Evolutionary conservation across 768 basidiomycete genomes (phyloP), one percentile per base, ranked within the genome.

Genomic region (Lyophyllum atratum): DNA sequence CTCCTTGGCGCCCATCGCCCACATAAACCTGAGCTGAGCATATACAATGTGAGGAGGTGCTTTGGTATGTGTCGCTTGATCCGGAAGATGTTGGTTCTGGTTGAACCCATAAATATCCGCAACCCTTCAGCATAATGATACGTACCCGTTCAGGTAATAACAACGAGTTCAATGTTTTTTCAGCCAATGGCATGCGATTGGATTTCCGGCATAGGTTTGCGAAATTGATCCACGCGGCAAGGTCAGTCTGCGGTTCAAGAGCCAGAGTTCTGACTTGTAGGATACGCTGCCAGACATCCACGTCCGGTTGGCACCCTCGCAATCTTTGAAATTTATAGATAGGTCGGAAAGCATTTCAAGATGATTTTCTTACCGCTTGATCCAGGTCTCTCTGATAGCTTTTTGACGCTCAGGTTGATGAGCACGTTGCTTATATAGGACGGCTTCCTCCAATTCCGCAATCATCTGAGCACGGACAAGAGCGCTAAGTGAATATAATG

Each of bases 401-500:
- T 80, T 80, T 64, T 95, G 95, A n/a, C 95, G 85, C 57, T 96
- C 93, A 1, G 93, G 89, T 68, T 97, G 93, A 70, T 98, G 95
- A 21, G 89, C 89, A 62, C 87, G 86, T 70, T 96, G 91, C 72
- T 98, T 98, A 76, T 95, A 98, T 40, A 86, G 77, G 57, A 99
- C 97, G 64, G 98, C 97, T 68, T 99, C 97, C 67, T 99, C 97
- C 7, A 99, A 80, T 68, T 99, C 97, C 1, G 96, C 94, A 12
- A 99, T 80, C 93, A 98, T 96, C 73, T 99, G 97, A 1, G 97
- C 95, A 9, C 97, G 90, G 54, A 99, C 95, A 80, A 98, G 90
- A 28, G 91, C 89, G 67, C 95, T 98, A 60, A 9, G 2, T 46
- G 15, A 64, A 44, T 21, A 28, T 17, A 10, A 54, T 59, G 31